A percentile compares a stretch with the other conserved stretches of the same genome.
Conservation (phyloP, 2,329 filamentous ascomycete species). For the Penicillium concentricum region DNA sequence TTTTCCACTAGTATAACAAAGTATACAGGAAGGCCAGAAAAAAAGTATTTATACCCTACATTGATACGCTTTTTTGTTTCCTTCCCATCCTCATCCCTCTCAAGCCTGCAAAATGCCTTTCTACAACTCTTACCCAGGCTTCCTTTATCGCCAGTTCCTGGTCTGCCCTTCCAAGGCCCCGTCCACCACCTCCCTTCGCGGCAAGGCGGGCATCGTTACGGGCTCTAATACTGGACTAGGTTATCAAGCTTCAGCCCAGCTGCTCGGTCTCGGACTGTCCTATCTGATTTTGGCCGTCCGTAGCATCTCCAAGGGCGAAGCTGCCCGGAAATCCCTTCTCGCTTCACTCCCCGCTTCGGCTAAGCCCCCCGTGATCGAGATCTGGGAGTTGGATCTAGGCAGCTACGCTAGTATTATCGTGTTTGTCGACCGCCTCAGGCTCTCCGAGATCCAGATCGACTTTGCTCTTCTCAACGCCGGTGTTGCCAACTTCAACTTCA, state of each 20-base stretch:
- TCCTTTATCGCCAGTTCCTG: slow-evolving; percentile 42
- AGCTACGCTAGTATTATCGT: slow-evolving; percentile 39
- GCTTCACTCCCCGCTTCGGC: slow-evolving; percentile 29
- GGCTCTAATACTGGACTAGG: slow-evolving; percentile 51
- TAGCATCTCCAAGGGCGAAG: slow-evolving; percentile 44
- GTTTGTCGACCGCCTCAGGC: slow-evolving; percentile 34
- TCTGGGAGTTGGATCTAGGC: slow-evolving; percentile 48
- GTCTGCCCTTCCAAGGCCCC: slow-evolving; percentile 33
- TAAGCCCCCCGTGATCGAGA: slow-evolving; percentile 38
- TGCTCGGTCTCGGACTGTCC: slow-evolving; percentile 40
- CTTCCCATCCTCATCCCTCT: too few species aligned
- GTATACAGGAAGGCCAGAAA: too few species aligned
- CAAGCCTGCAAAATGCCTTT: background rate
- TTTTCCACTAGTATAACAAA: too few species aligned
- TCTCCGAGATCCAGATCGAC: slow-evolving; percentile 33
- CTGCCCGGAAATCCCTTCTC: slow-evolving; percentile 41
- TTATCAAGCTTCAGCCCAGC: slow-evolving; percentile 46
- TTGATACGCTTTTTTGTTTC: too few species aligned
- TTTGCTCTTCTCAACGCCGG: slow-evolving; percentile 42
- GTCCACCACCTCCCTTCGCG: slow-evolving; percentile 34
- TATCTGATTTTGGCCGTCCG: slow-evolving; percentile 50
- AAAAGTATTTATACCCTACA: too few species aligned
- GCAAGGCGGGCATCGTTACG: slow-evolving; percentile 49
- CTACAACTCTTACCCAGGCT: slow-evolving; percentile 4
- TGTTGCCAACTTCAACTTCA: slow-evolving; percentile 17